These are phyloP conservation scores for Lophiostoma macrostomum DNA, from an alignment of 495 filamentous ascomycete species.

Conservation along the genomic window DNA sequence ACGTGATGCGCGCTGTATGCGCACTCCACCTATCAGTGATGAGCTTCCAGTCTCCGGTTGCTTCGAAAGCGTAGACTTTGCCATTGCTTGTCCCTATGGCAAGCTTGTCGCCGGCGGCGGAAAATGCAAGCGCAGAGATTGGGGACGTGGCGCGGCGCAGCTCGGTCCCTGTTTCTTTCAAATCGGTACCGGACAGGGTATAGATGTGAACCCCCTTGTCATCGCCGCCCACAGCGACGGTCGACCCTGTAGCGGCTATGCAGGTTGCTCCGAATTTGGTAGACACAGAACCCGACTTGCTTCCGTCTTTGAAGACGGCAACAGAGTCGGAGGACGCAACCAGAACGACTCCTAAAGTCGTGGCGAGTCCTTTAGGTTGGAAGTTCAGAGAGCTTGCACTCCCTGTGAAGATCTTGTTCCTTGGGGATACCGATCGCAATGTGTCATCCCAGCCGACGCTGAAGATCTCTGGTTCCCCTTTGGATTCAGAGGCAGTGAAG, in stretches of 20 bases:
- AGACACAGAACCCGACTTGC: slow-evolving; percentile 10
- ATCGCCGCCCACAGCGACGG: slow-evolving; percentile 74
- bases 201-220: slow-evolving; percentile 71
- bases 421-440: slow-evolving; percentile 68
- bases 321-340: slow-evolving; percentile 66
- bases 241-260: slow-evolving; percentile 61
- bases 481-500: slow-evolving; percentile 52
- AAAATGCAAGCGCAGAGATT: slow-evolving; percentile 74
- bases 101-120: slow-evolving; percentile 64
- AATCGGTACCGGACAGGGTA: slow-evolving; percentile 50
- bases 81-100: slow-evolving; percentile 81
- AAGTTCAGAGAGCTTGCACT: slow-evolving; percentile 50
- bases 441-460: slow-evolving; percentile 96
- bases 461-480: slow-evolving; percentile 59
- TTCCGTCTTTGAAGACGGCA: slow-evolving; percentile 60
- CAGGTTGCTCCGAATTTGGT: slow-evolving; percentile 58
- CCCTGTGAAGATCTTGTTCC: slow-evolving; percentile 58
- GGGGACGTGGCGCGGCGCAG: slow-evolving; percentile 53
- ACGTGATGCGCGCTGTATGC: slow-evolving; percentile 82
- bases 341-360: slow-evolving; percentile 49
- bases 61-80: slow-evolving; percentile 71
- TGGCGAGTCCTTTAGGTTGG: slow-evolving; percentile 60
- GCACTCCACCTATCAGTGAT: slow-evolving; percentile 82
- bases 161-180: slow-evolving; percentile 46
- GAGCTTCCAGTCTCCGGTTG: slow-evolving; percentile 48